These are phyloP conservation scores for Sporothrix brasiliensis DNA, from an alignment of 2,329 filamentous ascomycete genomes.

Conservation along the genomic window DNA sequence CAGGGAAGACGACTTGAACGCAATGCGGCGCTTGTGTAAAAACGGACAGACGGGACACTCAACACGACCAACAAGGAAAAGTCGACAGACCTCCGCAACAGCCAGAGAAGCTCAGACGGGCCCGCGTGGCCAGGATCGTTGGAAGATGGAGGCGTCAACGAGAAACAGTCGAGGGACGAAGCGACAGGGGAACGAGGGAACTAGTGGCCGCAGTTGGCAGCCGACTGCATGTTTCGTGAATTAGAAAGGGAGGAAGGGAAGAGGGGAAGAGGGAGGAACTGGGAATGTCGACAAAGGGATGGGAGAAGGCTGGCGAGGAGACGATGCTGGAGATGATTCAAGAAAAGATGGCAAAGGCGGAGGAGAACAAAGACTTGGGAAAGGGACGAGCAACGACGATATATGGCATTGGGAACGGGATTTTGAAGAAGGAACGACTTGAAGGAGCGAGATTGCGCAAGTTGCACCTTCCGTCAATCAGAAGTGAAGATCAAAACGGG, in stretches of 20 bases:
- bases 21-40: constrained; percentile 27
- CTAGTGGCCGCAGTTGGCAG: constrained; percentile 6
- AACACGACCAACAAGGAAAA: constrained; percentile 21
- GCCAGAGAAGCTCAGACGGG: constrained; percentile 15
- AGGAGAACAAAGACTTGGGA: neutral
- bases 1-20: constrained; percentile 7
- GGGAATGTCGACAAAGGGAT: neutral
- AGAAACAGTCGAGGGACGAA: neutral
- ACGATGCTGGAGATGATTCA: neutral
- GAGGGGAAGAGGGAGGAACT: neutral
- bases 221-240: constrained; percentile 15
- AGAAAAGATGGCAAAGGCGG: neutral
- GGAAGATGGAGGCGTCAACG: constrained; percentile 1
- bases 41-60: constrained; percentile 19
- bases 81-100: constrained; percentile 20
- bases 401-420: neutral
- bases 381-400: neutral
- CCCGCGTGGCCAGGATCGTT: constrained; percentile 24
- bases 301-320: neutral
- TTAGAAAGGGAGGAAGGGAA: neutral
- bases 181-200: neutral
- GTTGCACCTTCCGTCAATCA: constrained; percentile 6
- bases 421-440: constrained; percentile 2
- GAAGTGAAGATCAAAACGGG: constrained; percentile 17
- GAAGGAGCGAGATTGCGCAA: constrained; percentile 28